Evolutionary conservation across 345 rosid species (phyloP).

Genomic region (Aquilaria yunnanensis): DNA sequence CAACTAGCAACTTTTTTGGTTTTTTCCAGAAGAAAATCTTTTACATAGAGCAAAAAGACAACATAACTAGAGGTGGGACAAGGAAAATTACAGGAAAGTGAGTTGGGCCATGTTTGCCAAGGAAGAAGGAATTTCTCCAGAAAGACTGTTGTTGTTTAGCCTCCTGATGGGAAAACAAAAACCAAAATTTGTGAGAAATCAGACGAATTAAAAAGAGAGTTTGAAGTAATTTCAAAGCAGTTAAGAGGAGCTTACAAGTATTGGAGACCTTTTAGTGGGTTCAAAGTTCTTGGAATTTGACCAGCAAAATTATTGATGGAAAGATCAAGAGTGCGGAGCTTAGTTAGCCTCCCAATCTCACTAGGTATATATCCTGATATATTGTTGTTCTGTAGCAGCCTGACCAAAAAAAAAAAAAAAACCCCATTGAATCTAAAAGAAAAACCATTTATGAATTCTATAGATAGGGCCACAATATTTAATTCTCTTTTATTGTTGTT

Average conservation of each 20-base stretch:
- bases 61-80: neutral
- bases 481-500: too few species aligned
- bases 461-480: too few species aligned
- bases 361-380: conserved; percentile 68
- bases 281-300: conserved; percentile 53
- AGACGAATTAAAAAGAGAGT: neutral
- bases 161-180: conserved; percentile 44
- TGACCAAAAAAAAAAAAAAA: conserved; percentile 16
- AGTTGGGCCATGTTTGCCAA: conserved; percentile 76
- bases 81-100: conserved; percentile 60
- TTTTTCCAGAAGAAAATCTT: neutral
- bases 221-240: neutral
- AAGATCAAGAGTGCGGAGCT: conserved; percentile 79
- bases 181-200: neutral
- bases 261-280: conserved; percentile 49
- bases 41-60: neutral
- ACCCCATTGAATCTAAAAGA: too few species aligned
- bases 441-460: too few species aligned
- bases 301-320: conserved; percentile 68
- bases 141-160: conserved; percentile 67
- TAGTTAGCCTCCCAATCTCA: conserved; percentile 67
- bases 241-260: conserved; percentile 47
- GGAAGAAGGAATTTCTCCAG: conserved; percentile 65
- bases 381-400: conserved; percentile 73
- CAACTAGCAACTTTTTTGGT: neutral